Conservation (phyloP, 192 early-diverging fungal genomes). For the Anaeromyces robustus region DNA sequence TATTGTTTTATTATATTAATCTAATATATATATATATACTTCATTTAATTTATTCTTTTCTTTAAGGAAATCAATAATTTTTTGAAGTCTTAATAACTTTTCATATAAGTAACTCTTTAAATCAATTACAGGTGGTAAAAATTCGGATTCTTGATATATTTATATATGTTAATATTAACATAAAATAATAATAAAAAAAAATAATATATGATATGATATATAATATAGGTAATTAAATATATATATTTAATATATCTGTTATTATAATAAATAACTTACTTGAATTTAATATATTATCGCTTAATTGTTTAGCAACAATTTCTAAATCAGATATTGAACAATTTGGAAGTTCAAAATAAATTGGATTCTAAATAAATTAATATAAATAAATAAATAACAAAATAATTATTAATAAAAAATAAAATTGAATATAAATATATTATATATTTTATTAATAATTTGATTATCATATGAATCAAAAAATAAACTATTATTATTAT, state of each 20-base stretch:
- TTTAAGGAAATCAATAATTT: background rate
- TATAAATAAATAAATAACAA: background rate
- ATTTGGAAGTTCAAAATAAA: background rate
- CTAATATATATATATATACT: background rate
- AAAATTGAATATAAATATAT: too few relatives aligned
- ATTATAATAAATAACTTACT: background rate
- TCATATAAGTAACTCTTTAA: background rate
- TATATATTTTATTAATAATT: too few relatives aligned
- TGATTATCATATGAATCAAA: too few relatives aligned
- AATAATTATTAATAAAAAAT: background rate
- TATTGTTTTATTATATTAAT: too few relatives aligned
- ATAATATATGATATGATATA: too few relatives aligned
- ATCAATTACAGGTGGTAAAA: background rate
- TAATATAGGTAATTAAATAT: too few relatives aligned
- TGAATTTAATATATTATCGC: background rate
- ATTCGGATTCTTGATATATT: background rate
- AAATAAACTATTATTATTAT: background rate
- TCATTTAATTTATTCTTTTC: background rate
- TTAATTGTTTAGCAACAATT: background rate
- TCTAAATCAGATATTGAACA: background rate
- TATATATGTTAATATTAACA: too few relatives aligned
- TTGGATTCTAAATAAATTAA: background rate
- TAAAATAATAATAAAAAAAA: too few relatives aligned
- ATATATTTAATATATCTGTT: too few relatives aligned
- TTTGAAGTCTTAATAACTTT: background rate